Evolutionary conservation across 106 monocot species (phyloP), one percentile per base, ranked within the genome.

Genomic region (Triglochin maritima): DNA sequence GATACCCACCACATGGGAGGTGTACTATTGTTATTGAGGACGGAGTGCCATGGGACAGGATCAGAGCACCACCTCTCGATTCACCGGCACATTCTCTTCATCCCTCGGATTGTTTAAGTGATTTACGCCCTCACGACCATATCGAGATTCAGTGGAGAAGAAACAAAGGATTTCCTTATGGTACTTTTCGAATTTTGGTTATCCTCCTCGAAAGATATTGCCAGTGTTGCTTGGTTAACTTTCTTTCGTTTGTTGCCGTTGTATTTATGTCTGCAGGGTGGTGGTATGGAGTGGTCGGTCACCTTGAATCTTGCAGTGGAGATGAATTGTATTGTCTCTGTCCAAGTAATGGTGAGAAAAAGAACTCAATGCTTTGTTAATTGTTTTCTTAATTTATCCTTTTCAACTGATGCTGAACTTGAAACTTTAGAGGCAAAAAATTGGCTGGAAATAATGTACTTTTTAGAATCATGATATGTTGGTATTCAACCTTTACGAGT

Each of bases 131-230:
- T 47, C 62, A 63, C 0, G 54, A 76, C 13, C 69, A 76, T 68
- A 55, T 76, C 41, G 76, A 76, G 69, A 69, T 76, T 60, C 76
- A 76, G 42, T 76, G 76, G 76, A 76, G 76, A 76, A 76, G 69
- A 17, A 69, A 69, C 76, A 76, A 76, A 57, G 76, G 69, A 55
- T 69, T 76, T 56, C 69, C 76, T 54, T 76, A 76, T 56, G 76
- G 76, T 76, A 29, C 29, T 29, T 29, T 29, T 1, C 29, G 29
- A 29, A 29, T 29, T 29, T 29, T 29, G 29, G 29, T 29, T 29
- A 56, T 49, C 50, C 7, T 57, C 47, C 46, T 74, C 11, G 4
- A 9, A 17, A 49, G 0, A 17, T 13, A 7, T 58, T 17, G 41
- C n/a, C 57, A 12, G 15, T 46, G 58, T 48, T 61, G 17, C 49